Percentiles rank a stretch among this genome's conserved stretches.
These are phyloP conservation scores for Pleurotus cornucopiae DNA, from an alignment of 768 basidiomycete genomes.

Conservation along the genomic window DNA sequence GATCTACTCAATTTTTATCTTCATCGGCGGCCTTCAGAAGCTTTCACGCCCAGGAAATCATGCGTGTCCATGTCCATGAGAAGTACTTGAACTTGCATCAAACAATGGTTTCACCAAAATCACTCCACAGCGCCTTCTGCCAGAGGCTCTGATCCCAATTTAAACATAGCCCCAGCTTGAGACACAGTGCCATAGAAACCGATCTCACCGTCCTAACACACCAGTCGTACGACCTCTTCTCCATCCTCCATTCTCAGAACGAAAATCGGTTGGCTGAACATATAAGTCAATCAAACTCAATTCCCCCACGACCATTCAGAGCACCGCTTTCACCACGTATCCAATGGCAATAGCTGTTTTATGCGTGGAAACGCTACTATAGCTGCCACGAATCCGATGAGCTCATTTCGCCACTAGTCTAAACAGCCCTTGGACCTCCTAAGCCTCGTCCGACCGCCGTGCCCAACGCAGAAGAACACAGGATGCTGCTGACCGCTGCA, in stretches of 20 bases:
- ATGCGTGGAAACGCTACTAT: no score
- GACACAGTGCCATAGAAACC: slow-evolving; percentile 7
- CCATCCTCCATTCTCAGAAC: neutral
- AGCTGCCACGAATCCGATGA: slow-evolving; percentile 3
- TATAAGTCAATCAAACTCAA: neutral
- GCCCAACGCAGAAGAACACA: neutral
- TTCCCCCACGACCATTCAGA: neutral
- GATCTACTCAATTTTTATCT: neutral
- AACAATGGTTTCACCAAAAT: slow-evolving; percentile 5
- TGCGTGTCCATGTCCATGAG: neutral
- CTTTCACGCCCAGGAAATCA: neutral
- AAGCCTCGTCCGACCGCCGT: neutral
- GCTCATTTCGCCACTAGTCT: slow-evolving; percentile 3
- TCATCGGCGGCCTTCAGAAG: neutral
- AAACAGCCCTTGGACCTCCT: neutral
- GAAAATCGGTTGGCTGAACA: no score
- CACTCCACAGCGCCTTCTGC: slow-evolving; percentile 8
- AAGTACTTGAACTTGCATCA: slow-evolving; percentile 2
- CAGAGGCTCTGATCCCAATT: slow-evolving; percentile 1
- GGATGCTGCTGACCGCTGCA: slow-evolving; percentile 1
- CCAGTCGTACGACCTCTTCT: neutral
- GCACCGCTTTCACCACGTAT: neutral
- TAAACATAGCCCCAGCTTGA: slow-evolving; percentile 2
- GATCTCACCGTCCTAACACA: slow-evolving; percentile 6
- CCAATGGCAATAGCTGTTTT: neutral